phyloP scores from a whole-genome alignment of 805 yeast species.

The Tetrapisispora pingtungensis region DNA sequence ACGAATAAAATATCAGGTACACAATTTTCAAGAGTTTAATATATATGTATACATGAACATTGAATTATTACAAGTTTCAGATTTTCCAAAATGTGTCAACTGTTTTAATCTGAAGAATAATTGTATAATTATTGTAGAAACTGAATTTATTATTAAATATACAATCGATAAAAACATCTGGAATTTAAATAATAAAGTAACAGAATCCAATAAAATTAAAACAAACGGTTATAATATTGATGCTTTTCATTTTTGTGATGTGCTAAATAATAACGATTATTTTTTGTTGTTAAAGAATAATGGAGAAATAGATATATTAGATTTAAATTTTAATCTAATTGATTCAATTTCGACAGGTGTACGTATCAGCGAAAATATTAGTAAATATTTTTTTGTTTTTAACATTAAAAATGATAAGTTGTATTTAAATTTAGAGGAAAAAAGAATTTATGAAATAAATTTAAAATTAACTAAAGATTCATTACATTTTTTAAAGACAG shows the following conservation, averaged over 20 bases:
- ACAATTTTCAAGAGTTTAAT: too few species aligned
- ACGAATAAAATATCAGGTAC: too few species aligned
- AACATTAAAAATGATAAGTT: slow-evolving; percentile 9
- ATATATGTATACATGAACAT: background rate
- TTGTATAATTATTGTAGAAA: background rate
- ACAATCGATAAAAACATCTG: background rate
- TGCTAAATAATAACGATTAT: slow-evolving; percentile 7
- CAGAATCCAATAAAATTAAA: background rate
- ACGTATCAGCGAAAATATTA: slow-evolving; percentile 1
- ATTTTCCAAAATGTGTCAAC: background rate
- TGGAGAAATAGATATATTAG: slow-evolving; percentile 13
- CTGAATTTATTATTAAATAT: background rate
- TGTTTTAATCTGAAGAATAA: background rate
- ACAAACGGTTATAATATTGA: slow-evolving; percentile 14
- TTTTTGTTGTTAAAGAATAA: slow-evolving; percentile 12
- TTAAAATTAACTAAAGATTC: slow-evolving; percentile 2
- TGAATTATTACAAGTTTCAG: background rate
- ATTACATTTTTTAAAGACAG: slow-evolving; percentile 6
- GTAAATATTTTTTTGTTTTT: slow-evolving; percentile 1
- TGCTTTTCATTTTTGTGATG: slow-evolving; percentile 9
- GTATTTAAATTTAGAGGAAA: slow-evolving; percentile 9
- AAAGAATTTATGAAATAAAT: slow-evolving; percentile 7
- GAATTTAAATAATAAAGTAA: background rate
- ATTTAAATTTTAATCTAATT: slow-evolving; percentile 5
- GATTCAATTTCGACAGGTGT: slow-evolving; percentile 9